Evolutionary conservation across 1,284 basidiomycete genomes (phyloP).

Genomic region (Moesziomyces parantarcticus): DNA sequence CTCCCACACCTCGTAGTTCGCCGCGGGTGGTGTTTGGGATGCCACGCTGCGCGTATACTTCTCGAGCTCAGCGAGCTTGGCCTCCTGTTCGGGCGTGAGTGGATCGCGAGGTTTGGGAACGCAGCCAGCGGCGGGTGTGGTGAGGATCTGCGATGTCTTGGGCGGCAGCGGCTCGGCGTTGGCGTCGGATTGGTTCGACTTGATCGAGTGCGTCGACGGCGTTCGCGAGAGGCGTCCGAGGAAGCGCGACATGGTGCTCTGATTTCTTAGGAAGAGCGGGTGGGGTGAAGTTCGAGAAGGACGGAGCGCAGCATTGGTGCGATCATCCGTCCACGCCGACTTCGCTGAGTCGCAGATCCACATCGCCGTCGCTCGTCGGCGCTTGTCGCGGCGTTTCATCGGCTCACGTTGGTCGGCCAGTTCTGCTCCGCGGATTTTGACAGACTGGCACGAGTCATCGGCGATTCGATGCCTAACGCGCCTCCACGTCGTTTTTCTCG

Average conservation of each 20-base stretch:
- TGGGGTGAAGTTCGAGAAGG: too few species aligned
- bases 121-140: constrained; percentile 30
- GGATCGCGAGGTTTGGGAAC: constrained; percentile 13
- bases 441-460: too few species aligned
- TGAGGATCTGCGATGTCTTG: constrained; percentile 35
- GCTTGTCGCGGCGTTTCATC: too few species aligned
- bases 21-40: constrained; percentile 12
- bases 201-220: constrained; percentile 35
- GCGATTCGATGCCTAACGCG: too few species aligned
- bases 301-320: too few species aligned
- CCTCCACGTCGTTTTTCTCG: too few species aligned
- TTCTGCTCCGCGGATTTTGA: too few species aligned
- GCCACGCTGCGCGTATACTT: constrained; percentile 18
- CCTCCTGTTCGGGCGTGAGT: constrained; percentile 28
- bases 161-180: constrained; percentile 29
- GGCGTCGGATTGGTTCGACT: constrained; percentile 19
- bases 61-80: constrained; percentile 36
- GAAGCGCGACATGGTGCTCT: constrained; percentile 35
- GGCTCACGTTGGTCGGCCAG: too few species aligned
- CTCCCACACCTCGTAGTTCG: constrained; percentile 56
- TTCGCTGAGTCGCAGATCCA: too few species aligned
- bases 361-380: too few species aligned
- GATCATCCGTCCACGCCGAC: too few species aligned
- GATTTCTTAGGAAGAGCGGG: too few species aligned
- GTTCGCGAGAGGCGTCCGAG: constrained; percentile 34